phyloP scores from a whole-genome alignment of 345 rosid genomes.

The Populus ilicifolia region DNA sequence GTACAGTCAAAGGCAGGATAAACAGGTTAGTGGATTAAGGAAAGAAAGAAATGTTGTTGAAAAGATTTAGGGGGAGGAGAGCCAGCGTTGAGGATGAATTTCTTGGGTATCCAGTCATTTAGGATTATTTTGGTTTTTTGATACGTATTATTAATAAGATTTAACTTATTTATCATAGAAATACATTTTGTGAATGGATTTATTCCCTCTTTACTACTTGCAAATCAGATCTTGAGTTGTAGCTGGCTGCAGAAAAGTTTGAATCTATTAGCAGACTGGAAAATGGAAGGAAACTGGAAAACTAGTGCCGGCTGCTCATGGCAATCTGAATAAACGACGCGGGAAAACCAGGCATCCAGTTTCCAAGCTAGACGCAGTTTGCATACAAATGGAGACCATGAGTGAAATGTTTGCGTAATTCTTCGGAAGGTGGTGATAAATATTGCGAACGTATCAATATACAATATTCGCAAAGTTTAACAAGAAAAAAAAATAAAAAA shows the following conservation, averaged over 20 bases:
- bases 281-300: not conserved
- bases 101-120: not conserved
- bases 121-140: not conserved
- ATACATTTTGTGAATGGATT: not conserved
- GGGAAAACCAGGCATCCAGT: not conserved
- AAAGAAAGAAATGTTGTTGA: not conserved
- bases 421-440: no score
- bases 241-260: not conserved
- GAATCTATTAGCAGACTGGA: not conserved
- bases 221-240: not conserved
- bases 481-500: no score
- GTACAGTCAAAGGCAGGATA: not conserved
- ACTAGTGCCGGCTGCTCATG: not conserved
- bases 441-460: not conserved
- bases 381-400: not conserved
- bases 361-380: not conserved
- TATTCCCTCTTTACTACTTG: not conserved
- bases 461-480: no score
- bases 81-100: not conserved
- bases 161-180: not conserved
- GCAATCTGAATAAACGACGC: not conserved
- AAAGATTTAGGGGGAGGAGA: not conserved
- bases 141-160: not conserved
- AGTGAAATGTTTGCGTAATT: not conserved
- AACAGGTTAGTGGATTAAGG: not conserved